Conservation (phyloP, 768 basidiomycete genomes). For the Naganishia randhawae region DNA sequence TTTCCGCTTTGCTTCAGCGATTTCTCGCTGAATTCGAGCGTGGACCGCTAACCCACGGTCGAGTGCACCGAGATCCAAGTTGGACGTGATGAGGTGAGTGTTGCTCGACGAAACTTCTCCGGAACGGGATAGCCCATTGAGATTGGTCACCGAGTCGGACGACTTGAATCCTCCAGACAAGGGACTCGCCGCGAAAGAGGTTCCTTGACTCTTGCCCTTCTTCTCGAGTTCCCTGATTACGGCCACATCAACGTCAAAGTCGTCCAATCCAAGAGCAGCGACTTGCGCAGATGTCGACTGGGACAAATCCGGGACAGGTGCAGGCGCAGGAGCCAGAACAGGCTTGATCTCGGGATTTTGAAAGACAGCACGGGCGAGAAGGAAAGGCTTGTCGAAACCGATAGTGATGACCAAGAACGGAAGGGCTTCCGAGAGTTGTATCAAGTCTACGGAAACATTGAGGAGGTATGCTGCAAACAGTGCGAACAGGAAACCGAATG, state of each 20-base stretch:
- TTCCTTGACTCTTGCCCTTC: constrained; percentile 15
- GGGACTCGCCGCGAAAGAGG: constrained; percentile 3
- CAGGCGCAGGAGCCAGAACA: constrained; percentile 40
- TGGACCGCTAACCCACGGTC: constrained; percentile 47
- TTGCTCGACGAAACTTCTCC: not conserved
- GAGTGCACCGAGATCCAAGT: constrained; percentile 42
- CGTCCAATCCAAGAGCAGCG: constrained; percentile 9
- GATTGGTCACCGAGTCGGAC: constrained; percentile 23
- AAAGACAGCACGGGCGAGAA: constrained; percentile 84
- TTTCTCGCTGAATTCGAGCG: constrained; percentile 44
- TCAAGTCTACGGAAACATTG: constrained; percentile 82
- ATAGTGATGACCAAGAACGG: constrained; percentile 97
- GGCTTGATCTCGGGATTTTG: constrained; percentile 61
- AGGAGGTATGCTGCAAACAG: constrained; percentile 72
- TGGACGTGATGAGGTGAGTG: constrained; percentile 23
- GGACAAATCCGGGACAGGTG: constrained; percentile 26
- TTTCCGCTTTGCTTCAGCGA: constrained; percentile 45
- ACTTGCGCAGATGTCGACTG: constrained; percentile 20
- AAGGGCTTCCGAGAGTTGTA: constrained; percentile 87
- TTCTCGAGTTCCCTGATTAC: constrained; percentile 25
- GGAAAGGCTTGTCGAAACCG: constrained; percentile 94
- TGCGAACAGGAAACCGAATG: constrained; percentile 78
- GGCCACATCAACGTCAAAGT: constrained; percentile 17
- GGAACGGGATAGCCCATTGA: constrained; percentile 28
- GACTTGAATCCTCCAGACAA: constrained; percentile 5